Evolutionary conservation across 78 protist genomes (phyloP).

Genomic region (Diacronema lutheri): DNA sequence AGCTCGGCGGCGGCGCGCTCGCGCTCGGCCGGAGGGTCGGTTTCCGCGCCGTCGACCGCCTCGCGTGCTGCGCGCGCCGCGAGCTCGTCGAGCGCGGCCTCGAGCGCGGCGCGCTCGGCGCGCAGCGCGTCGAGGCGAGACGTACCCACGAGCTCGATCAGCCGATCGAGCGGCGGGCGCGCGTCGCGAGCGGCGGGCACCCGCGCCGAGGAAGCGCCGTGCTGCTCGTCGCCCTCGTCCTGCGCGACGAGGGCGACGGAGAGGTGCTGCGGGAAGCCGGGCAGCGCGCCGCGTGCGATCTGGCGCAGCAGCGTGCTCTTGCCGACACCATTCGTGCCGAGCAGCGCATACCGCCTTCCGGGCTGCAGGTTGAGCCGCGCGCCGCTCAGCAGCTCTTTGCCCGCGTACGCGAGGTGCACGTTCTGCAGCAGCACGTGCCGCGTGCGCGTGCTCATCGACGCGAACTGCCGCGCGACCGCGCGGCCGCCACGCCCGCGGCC

Average conservation of each 20-base stretch:
- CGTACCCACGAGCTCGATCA: too few relatives aligned
- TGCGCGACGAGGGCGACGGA: too few relatives aligned
- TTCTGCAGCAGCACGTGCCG: not conserved
- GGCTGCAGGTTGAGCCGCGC: not conserved
- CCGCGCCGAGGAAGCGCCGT: too few relatives aligned
- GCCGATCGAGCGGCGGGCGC: too few relatives aligned
- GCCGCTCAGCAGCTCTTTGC: not conserved
- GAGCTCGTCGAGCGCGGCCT: not conserved
- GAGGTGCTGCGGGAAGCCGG: not conserved
- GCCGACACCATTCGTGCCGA: conserved; percentile 39
- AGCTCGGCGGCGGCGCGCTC: not conserved
- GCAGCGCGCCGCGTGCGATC: not conserved
- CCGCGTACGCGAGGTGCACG: conserved; percentile 8
- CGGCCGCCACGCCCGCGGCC: too few relatives aligned
- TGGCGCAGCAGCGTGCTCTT: conserved; percentile 36
- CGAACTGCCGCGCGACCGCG: too few relatives aligned
- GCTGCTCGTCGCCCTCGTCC: too few relatives aligned
- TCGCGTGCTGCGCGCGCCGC: not conserved
- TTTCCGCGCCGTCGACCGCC: not conserved
- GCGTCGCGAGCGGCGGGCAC: too few relatives aligned
- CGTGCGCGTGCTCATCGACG: too few relatives aligned
- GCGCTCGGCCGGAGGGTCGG: not conserved
- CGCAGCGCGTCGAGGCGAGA: not conserved
- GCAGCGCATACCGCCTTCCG: conserved; percentile 15
- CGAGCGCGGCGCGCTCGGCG: not conserved